phyloP scores from a whole-genome alignment of 2,329 filamentous ascomycete genomes.

The Fusarium floridanum region DNA sequence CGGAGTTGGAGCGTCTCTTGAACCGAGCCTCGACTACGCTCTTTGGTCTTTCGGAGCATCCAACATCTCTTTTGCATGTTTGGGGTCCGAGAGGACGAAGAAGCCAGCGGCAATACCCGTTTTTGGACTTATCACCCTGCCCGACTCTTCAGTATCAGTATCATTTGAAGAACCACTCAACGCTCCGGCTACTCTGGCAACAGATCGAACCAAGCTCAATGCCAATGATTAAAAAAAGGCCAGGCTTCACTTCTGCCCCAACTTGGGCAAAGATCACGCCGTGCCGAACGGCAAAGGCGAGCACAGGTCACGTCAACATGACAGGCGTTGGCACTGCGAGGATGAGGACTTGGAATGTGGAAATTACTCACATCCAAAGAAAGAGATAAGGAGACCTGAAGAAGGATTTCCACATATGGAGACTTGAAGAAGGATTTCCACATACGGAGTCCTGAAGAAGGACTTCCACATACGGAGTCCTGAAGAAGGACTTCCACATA shows the following conservation, averaged over 20 bases:
- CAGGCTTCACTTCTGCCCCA: too few species aligned
- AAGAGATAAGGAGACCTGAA: neutral
- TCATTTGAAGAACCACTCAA: neutral
- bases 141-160: neutral
- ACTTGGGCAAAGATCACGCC: too few species aligned
- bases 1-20: neutral
- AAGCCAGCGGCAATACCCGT: neutral
- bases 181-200: neutral
- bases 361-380: neutral
- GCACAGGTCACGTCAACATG: too few species aligned
- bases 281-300: too few species aligned
- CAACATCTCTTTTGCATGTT: neutral
- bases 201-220: neutral
- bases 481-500: neutral
- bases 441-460: too few species aligned
- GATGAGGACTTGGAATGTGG: neutral
- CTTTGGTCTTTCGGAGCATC: neutral
- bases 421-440: neutral
- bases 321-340: too few species aligned
- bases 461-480: neutral
- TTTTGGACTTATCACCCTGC: neutral
- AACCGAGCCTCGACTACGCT: neutral
- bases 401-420: too few species aligned
- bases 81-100: neutral
- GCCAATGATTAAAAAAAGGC: too few species aligned